Base-by-base conservation (phyloP, 306 rosid species). In the Lathyrus sativus region DNA sequence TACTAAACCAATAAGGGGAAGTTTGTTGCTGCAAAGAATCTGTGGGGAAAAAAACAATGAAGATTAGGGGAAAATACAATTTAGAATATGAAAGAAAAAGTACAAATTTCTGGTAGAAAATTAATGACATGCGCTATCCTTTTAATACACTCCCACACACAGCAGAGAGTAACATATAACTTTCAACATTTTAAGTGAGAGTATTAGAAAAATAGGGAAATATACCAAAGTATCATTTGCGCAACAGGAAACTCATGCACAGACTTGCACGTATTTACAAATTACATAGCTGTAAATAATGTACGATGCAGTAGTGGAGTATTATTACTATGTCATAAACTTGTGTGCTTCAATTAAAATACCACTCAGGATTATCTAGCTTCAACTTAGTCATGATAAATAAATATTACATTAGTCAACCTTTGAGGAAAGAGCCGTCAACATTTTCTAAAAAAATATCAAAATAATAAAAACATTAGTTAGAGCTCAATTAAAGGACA, bases 1-100 rank as follows among this genome's bases (percentile, higher is more conserved):
- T 74, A 76, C 84, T 70, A 93, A 84, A 75, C 97, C 97, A 82
- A 87, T 85, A 75, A 85, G 89, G 42, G 98, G 98, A 62, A 93
- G 89, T 75, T 85, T 86, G 82, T 87, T 90, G 54, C 90, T 81
- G 80, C 91, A 93, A 61, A 93, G 89, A 85, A 93, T 85, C 98
- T 92, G 89, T 68, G 50, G 69, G 59, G 62, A 42, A 35, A 65
- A 68, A 58, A 62, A 28, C 4, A 24, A 55, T 7, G 11, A 48
- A 42, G 11, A 65, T 68, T 11, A 49, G 50, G 55, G 51, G 11
- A 5, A 41, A 53, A 43, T 37, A 59, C 65, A 51, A 59, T 37
- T 42, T 46, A 39, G 63, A 70, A 56, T 8, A n/a, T 63, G 64
- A 62, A 42, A 41, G 13, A 29, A 22, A 48, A 70, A 54, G 71